These are phyloP conservation scores for Metarhizium humberi DNA, from an alignment of 2,329 filamentous ascomycete genomes.

Conservation along the genomic window DNA sequence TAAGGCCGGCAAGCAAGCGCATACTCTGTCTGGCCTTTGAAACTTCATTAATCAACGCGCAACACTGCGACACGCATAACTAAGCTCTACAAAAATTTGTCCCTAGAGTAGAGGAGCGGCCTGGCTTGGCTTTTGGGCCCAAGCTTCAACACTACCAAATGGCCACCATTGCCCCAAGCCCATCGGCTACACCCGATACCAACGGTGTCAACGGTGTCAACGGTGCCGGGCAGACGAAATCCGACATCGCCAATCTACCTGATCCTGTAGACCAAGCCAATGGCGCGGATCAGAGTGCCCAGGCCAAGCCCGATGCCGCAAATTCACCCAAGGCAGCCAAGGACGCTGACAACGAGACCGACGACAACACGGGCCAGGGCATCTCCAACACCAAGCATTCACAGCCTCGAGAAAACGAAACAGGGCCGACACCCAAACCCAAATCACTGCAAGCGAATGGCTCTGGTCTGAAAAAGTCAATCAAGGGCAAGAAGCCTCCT, in stretches of 20 bases:
- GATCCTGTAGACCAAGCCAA: no score
- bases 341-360: not conserved
- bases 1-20: no score
- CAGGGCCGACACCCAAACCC: not conserved
- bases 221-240: not conserved
- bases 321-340: not conserved
- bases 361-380: not conserved
- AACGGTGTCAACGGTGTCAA: not conserved
- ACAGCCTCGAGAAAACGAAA: not conserved
- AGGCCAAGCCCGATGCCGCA: not conserved
- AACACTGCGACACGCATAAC: not conserved
- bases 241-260: not conserved
- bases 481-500: slow-evolving; percentile 38
- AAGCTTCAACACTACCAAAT: not conserved
- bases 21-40: no score
- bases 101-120: no score
- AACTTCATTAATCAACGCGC: not conserved
- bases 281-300: not conserved
- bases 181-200: not conserved
- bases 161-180: not conserved
- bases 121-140: not conserved
- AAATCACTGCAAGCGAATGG: not conserved
- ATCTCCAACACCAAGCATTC: not conserved
- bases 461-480: slow-evolving; percentile 14
- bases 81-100: no score